Conservation (phyloP, 306 rosid species). For the Elaeagnus macrophylla region DNA sequence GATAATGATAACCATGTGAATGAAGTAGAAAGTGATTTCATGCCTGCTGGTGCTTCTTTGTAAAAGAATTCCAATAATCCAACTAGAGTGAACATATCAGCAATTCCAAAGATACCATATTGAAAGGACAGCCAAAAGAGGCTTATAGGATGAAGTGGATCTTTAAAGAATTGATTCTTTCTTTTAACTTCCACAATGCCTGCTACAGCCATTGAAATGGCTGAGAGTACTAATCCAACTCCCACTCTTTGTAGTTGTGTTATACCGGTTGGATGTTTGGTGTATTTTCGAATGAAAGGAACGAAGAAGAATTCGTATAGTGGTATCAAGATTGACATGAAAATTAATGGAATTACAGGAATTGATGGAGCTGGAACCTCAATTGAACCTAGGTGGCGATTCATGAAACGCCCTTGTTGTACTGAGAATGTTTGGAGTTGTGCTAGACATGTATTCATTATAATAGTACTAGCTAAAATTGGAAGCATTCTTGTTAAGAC, state of each 20-base stretch:
- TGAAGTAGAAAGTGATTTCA: constrained; percentile 77
- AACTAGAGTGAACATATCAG: constrained; percentile 80
- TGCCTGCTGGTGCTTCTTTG: constrained; percentile 57
- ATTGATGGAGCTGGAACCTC: constrained; percentile 66
- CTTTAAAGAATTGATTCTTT: constrained; percentile 33
- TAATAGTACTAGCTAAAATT: constrained; percentile 60
- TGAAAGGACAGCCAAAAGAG: constrained; percentile 76
- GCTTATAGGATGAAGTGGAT: constrained; percentile 37
- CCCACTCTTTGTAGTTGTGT: constrained; percentile 84
- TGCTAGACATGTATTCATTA: constrained; percentile 83
- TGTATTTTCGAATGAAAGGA: constrained; percentile 66
- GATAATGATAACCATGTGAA: constrained; percentile 58
- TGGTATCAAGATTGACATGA: constrained; percentile 56
- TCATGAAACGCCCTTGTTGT: constrained; percentile 53
- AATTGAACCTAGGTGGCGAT: constrained; percentile 42
- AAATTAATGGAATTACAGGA: constrained; percentile 61
- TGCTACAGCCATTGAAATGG: constrained; percentile 65
- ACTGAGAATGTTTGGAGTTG: constrained; percentile 89
- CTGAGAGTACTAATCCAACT: constrained; percentile 55
- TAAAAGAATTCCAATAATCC: constrained; percentile 76
- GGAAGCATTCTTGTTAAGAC: constrained; percentile 73
- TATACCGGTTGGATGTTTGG: constrained; percentile 64
- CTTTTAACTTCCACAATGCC: constrained; percentile 62
- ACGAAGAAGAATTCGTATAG: constrained; percentile 60
- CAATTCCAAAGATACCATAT: constrained; percentile 67